Conservation (phyloP, 1,139 yeast species). For the Sugiyamaella castrensis region DNA sequence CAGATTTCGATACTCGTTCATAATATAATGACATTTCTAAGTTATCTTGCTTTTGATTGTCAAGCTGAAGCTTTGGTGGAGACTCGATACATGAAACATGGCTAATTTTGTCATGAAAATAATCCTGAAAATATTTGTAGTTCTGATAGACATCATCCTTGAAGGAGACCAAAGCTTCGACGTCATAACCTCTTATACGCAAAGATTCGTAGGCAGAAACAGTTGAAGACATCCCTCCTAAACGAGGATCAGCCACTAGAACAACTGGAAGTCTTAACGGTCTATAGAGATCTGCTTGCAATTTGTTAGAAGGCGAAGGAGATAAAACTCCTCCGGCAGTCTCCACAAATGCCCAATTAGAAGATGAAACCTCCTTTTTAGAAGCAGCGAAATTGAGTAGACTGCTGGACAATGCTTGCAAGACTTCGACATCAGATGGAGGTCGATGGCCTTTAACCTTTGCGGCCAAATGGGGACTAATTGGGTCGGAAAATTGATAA, state of each 20-base stretch:
- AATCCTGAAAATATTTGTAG: conserved; percentile 24
- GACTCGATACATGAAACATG: conserved; percentile 16
- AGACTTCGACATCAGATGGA: conserved; percentile 13
- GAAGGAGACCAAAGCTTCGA: conserved; percentile 25
- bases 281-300: conserved; percentile 31
- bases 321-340: conserved; percentile 34
- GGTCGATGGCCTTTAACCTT: conserved; percentile 11
- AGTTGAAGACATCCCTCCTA: conserved; percentile 33
- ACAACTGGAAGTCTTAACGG: conserved; percentile 30
- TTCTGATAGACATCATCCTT: conserved; percentile 25
- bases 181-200: conserved; percentile 29
- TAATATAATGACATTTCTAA: conserved; percentile 26
- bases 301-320: conserved; percentile 28
- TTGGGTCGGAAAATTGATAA: conserved; percentile 26
- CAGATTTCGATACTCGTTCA: conserved; percentile 13
- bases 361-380: neutral
- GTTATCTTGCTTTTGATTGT: conserved; percentile 15
- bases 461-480: conserved; percentile 33
- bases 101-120: conserved; percentile 19
- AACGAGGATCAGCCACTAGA: conserved; percentile 29
- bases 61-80: conserved; percentile 22
- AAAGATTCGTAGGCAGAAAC: conserved; percentile 31
- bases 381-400: conserved; percentile 1
- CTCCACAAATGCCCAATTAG: conserved; percentile 26
- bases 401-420: conserved; percentile 10